phyloP scores from a whole-genome alignment of 345 rosid species.

The Acer negundo region DNA sequence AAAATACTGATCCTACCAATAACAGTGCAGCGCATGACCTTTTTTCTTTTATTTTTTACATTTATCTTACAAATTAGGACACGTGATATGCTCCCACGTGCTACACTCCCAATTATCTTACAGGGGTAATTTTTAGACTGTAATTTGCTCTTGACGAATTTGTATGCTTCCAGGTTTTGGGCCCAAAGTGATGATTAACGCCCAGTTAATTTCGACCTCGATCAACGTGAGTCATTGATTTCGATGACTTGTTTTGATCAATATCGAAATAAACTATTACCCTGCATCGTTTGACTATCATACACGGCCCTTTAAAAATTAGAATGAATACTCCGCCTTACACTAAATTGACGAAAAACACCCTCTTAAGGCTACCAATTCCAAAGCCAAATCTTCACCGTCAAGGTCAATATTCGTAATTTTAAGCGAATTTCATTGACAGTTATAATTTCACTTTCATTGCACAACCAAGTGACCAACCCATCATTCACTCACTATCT shows the following conservation, averaged over 20 bases:
- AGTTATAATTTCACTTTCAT: conserved; percentile 20
- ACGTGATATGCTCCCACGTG: too few species aligned
- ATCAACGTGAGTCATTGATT: background rate
- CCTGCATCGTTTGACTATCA: conserved; percentile 9
- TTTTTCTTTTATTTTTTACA: too few species aligned
- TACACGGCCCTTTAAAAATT: background rate
- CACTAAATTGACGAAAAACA: background rate
- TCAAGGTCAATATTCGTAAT: background rate
- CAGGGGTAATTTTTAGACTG: too few species aligned
- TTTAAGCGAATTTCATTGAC: background rate
- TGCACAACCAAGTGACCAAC: conserved; percentile 7
- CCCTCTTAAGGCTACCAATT: background rate
- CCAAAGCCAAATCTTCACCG: too few species aligned
- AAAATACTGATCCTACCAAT: too few species aligned
- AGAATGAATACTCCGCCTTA: background rate
- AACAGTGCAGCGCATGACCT: too few species aligned
- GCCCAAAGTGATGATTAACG: background rate
- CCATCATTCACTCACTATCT: conserved; percentile 6
- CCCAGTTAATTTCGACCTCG: background rate
- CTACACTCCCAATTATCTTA: too few species aligned
- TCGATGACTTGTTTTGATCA: background rate
- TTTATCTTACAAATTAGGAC: too few species aligned
- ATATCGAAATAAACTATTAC: background rate
- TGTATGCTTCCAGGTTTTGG: background rate
- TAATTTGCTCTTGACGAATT: too few species aligned